Conservation (phyloP, 1,139 yeast genomes). For the Zygosaccharomyces pseudobailii region DNA sequence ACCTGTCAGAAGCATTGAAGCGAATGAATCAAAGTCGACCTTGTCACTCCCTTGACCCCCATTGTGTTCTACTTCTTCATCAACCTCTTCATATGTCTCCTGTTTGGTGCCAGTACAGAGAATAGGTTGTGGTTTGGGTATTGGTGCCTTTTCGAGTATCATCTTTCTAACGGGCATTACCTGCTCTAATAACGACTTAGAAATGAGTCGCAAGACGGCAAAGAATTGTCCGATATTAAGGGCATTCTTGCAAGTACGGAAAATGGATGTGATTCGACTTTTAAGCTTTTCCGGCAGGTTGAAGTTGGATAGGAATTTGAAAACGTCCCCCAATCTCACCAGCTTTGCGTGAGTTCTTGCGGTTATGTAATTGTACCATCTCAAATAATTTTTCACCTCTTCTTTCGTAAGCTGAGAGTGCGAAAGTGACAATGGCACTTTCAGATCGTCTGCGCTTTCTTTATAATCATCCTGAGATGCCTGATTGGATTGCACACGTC, state of each 20-base stretch:
- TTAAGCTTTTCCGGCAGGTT: conserved; percentile 43
- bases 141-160: conserved; percentile 49
- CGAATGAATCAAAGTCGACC: conserved; percentile 68
- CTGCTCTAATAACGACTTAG: conserved; percentile 45
- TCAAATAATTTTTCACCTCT: conserved; percentile 65
- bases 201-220: conserved; percentile 60
- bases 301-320: conserved; percentile 58
- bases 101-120: conserved; percentile 43
- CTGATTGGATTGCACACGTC: neutral
- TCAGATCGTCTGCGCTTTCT: conserved; percentile 30
- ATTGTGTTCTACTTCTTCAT: conserved; percentile 19
- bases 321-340: conserved; percentile 58
- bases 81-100: conserved; percentile 32
- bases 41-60: conserved; percentile 25
- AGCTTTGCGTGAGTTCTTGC: conserved; percentile 53
- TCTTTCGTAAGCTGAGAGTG: conserved; percentile 57
- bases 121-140: conserved; percentile 67
- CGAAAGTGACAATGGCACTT: conserved; percentile 56
- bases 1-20: conserved; percentile 70
- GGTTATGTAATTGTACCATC: conserved; percentile 73
- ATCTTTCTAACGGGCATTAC: conserved; percentile 47
- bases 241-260: conserved; percentile 45
- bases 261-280: conserved; percentile 46
- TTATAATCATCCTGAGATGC: conserved; percentile 11
- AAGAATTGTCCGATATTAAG: conserved; percentile 72